Evolutionary conservation across 768 basidiomycete genomes (phyloP).

Genomic region (Suillus occidentalis): DNA sequence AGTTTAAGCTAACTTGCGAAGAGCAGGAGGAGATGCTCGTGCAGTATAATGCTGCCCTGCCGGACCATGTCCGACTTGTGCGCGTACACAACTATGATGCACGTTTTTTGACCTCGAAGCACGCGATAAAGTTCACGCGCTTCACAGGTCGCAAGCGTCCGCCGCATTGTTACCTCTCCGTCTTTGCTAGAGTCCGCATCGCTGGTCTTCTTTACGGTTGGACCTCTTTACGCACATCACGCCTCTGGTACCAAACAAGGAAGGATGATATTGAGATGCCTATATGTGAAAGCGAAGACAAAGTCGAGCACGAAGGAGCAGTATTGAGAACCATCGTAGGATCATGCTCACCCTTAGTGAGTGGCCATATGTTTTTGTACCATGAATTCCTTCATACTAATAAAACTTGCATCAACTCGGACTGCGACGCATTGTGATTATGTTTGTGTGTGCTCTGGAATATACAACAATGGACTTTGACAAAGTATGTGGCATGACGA

Average conservation of each 20-base stretch:
- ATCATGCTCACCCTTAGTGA: no score
- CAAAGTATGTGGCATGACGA: background rate
- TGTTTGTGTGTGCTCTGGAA: background rate
- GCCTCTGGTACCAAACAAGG: slow-evolving; percentile 35
- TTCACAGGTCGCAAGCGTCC: slow-evolving; percentile 66
- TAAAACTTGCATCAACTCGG: no score
- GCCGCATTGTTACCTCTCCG: slow-evolving; percentile 72
- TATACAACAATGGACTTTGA: background rate
- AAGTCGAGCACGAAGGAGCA: no score
- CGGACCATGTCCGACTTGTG: slow-evolving; percentile 60
- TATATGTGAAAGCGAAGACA: no score
- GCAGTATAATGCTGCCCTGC: slow-evolving; percentile 79
- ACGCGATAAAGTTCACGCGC: background rate
- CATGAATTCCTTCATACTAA: no score
- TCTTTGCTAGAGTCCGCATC: slow-evolving; percentile 91
- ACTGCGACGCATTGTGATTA: background rate
- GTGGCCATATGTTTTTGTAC: no score
- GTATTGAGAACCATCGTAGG: no score
- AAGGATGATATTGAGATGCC: no score
- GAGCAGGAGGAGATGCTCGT: slow-evolving; percentile 86
- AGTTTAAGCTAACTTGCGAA: slow-evolving; percentile 66
- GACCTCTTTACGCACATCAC: slow-evolving; percentile 83
- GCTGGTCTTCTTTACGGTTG: slow-evolving; percentile 80
- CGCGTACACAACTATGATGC: slow-evolving; percentile 57
- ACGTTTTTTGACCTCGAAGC: slow-evolving; percentile 20